Percentiles rank a stretch among this genome's conserved stretches.
Conservation (phyloP, 495 filamentous ascomycete species). For the Aspergillus hancockii region DNA sequence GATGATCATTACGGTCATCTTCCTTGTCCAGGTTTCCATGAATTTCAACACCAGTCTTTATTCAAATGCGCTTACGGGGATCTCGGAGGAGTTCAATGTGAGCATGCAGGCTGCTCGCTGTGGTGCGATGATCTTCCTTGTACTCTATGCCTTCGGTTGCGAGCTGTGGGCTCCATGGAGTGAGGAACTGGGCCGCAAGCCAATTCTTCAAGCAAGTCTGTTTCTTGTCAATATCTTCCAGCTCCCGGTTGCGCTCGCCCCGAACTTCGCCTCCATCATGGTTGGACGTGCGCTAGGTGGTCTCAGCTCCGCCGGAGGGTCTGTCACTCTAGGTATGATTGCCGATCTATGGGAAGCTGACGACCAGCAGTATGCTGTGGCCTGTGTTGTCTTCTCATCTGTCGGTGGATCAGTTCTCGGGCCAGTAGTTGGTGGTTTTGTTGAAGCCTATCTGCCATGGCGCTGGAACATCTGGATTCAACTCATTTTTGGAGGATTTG, state of each 20-base stretch:
- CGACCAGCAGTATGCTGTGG: conserved; percentile 61
- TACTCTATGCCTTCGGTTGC: conserved; percentile 65
- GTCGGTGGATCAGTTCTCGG: conserved; percentile 64
- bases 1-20: conserved; percentile 62
- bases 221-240: conserved; percentile 63
- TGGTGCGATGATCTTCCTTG: conserved; percentile 60
- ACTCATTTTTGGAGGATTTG: conserved; percentile 58
- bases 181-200: conserved; percentile 61
- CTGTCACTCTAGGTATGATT: conserved; percentile 64
- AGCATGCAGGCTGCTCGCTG: conserved; percentile 53
- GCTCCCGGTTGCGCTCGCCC: conserved; percentile 53
- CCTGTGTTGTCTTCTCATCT: conserved; percentile 63
- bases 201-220: conserved; percentile 55
- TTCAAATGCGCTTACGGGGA: conserved; percentile 52
- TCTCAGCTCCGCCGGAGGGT: conserved; percentile 61
- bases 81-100: conserved; percentile 50
- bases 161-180: conserved; percentile 70
- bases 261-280: conserved; percentile 57
- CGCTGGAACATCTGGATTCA: conserved; percentile 63
- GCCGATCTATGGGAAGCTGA: conserved; percentile 64
- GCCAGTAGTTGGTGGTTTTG: conserved; percentile 61
- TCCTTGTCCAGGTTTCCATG: conserved; percentile 58
- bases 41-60: conserved; percentile 61
- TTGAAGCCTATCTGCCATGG: conserved; percentile 51
- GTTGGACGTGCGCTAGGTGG: conserved; percentile 59